phyloP scores from a whole-genome alignment of 208 protist genomes.

The Endotrypanum monterogeii region DNA sequence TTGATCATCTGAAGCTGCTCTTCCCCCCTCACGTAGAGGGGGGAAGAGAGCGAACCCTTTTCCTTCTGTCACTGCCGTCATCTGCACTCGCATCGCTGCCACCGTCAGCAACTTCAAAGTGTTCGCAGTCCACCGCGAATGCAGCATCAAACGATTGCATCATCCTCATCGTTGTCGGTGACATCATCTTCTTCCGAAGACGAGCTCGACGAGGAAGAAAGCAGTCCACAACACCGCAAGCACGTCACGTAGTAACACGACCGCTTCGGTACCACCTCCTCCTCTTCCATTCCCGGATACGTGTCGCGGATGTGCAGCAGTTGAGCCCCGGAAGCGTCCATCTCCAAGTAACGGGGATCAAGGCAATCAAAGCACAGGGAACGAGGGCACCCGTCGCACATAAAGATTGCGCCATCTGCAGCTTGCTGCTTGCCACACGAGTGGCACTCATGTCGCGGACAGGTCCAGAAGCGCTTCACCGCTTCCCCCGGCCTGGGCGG shows the following conservation, averaged over 20 bases:
- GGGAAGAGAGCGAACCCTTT: not conserved
- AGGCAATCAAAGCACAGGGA: constrained; percentile 91
- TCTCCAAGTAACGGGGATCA: constrained; percentile 71
- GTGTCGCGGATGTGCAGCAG: constrained; percentile 67
- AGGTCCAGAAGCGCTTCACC: constrained; percentile 64
- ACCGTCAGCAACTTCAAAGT: constrained; percentile 6
- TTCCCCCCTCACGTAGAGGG: not conserved
- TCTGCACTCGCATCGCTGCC: not conserved
- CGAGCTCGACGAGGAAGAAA: constrained; percentile 48
- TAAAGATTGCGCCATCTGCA: constrained; percentile 80
- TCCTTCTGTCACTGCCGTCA: not conserved
- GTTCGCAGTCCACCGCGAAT: constrained; percentile 6
- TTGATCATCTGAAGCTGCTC: not conserved
- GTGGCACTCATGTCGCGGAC: constrained; percentile 69
- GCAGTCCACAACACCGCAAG: constrained; percentile 67
- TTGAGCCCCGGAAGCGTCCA: constrained; percentile 50
- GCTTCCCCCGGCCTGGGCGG: constrained; percentile 33
- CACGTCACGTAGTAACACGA: constrained; percentile 87
- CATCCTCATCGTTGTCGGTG: constrained; percentile 23
- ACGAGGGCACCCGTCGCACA: constrained; percentile 76
- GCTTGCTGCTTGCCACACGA: constrained; percentile 61
- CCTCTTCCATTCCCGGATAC: constrained; percentile 77
- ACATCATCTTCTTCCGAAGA: constrained; percentile 17
- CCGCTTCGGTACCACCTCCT: constrained; percentile 56
- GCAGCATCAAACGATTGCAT: not conserved